Conservation (phyloP, 106 monocot genomes). For the Gastrodia elata region DNA sequence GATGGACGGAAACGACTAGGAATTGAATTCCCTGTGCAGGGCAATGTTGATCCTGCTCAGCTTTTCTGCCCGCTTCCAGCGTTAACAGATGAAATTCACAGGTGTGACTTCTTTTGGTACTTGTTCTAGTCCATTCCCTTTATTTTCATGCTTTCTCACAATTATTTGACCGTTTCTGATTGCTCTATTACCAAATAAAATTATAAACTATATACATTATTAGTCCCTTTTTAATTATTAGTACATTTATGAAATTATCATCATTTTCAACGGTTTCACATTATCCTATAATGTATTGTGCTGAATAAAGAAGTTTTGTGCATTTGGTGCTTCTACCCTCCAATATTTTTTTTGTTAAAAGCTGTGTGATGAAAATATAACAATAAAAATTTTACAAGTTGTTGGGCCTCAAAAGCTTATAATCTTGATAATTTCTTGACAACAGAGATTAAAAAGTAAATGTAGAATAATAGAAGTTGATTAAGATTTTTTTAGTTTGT, state of each 20-base stretch:
- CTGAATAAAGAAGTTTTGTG: too few species aligned
- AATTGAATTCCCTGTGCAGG: constrained; percentile 56
- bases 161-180: not conserved
- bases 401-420: too few species aligned
- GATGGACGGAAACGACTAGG: constrained; percentile 86
- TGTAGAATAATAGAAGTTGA: too few species aligned
- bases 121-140: not conserved
- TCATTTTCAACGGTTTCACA: not conserved
- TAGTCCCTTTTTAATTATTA: not conserved
- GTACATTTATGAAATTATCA: not conserved
- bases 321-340: too few species aligned
- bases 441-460: too few species aligned
- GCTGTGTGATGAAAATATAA: too few species aligned
- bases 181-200: not conserved
- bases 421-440: too few species aligned
- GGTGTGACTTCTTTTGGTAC: constrained; percentile 22
- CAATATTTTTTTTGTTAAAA: too few species aligned
- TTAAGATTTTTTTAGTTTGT: too few species aligned
- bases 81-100: constrained; percentile 86
- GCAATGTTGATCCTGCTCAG: constrained; percentile 87
- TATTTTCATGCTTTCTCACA: not conserved
- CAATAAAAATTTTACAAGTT: too few species aligned
- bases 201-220: not conserved
- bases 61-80: constrained; percentile 80
- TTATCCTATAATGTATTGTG: too few species aligned